Percentiles rank a stretch among this genome's conserved stretches.
Evolutionary conservation across 805 yeast species (phyloP).

Genomic region (Ogataea corticis): DNA sequence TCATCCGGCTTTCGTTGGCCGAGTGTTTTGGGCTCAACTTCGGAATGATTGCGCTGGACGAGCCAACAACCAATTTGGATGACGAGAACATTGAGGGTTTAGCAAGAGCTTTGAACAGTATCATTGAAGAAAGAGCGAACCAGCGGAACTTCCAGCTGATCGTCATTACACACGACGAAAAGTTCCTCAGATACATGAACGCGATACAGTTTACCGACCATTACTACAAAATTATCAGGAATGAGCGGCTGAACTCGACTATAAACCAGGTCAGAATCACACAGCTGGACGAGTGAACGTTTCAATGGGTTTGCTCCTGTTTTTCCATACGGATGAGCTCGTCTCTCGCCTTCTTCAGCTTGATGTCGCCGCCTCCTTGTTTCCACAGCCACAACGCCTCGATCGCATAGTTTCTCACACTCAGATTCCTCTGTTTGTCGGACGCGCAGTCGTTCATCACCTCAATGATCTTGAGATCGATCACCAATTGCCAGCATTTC

Average conservation of each 20-base stretch:
- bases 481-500: slow-evolving; percentile 71
- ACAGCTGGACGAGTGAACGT: slow-evolving; percentile 20
- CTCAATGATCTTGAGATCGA: slow-evolving; percentile 61
- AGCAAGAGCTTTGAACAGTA: slow-evolving; percentile 74
- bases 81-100: slow-evolving; percentile 84
- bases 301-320: slow-evolving; percentile 4
- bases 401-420: slow-evolving; percentile 78
- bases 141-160: slow-evolving; percentile 92
- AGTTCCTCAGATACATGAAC: slow-evolving; percentile 79
- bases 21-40: slow-evolving; percentile 95
- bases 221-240: slow-evolving; percentile 78
- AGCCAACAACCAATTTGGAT: slow-evolving; percentile 96
- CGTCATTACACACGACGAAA: slow-evolving; percentile 96
- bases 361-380: slow-evolving; percentile 46
- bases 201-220: slow-evolving; percentile 85
- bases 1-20: slow-evolving; percentile 87
- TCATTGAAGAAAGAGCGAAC: slow-evolving; percentile 69
- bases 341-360: slow-evolving; percentile 17
- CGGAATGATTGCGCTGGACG: slow-evolving; percentile 95
- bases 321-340: slow-evolving; percentile 1
- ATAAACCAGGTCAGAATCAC: slow-evolving; percentile 44
- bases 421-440: slow-evolving; percentile 59
- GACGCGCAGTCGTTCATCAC: slow-evolving; percentile 67
- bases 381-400: slow-evolving; percentile 93
- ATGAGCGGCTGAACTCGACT: slow-evolving; percentile 76